These are phyloP conservation scores for Parachlorella kessleri DNA, from an alignment of 139 green algal species.

Conservation along the genomic window DNA sequence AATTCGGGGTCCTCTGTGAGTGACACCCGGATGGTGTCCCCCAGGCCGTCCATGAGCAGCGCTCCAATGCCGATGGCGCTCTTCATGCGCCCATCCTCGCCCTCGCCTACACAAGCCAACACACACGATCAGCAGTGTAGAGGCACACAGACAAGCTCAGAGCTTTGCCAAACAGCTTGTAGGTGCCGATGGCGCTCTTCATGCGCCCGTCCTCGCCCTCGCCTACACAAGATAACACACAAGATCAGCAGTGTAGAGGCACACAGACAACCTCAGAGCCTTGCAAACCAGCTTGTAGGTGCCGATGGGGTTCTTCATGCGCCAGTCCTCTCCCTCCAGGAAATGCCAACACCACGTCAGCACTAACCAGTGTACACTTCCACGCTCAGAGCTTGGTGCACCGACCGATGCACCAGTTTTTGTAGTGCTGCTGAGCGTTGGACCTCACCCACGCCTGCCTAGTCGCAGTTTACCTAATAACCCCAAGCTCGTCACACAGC, in stretches of 20 bases:
- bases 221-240: slow-evolving; percentile 46
- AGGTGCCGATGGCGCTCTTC: slow-evolving; percentile 98
- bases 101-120: slow-evolving; percentile 74
- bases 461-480: no score
- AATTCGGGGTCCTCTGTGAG: slow-evolving; percentile 96
- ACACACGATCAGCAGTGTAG: background rate
- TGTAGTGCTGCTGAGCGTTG: no score
- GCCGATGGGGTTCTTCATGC: slow-evolving; percentile 98
- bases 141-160: no score
- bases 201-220: slow-evolving; percentile 98
- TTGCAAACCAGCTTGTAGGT: no score
- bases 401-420: no score
- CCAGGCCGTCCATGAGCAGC: slow-evolving; percentile 97
- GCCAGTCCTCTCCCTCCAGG: slow-evolving; percentile 98
- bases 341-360: no score
- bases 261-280: no score
- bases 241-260: background rate
- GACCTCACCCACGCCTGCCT: no score
- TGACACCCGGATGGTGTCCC: slow-evolving; percentile 97
- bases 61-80: slow-evolving; percentile 96
- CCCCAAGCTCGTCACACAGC: no score
- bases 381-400: no score
- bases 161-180: no score
- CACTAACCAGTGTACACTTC: no score
- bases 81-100: slow-evolving; percentile 99